Evolutionary conservation across 345 rosid species (phyloP).

Genomic region (Acer campestre): DNA sequence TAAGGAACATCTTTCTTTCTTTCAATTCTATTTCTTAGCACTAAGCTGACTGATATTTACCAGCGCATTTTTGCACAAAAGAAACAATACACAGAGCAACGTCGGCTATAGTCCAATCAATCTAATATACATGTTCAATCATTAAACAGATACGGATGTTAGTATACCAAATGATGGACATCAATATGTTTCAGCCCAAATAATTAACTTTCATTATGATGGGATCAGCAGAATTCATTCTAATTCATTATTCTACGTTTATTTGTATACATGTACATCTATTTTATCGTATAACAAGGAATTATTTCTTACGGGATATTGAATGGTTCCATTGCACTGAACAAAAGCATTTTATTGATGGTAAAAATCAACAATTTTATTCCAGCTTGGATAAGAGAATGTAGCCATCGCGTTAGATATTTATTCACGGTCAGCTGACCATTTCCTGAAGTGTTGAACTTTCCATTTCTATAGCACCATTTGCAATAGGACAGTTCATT

Average conservation of each 20-base stretch:
- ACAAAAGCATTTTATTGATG: background rate
- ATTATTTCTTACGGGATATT: background rate
- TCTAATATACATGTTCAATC: background rate
- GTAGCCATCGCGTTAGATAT: background rate
- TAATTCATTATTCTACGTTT: background rate
- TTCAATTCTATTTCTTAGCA: background rate
- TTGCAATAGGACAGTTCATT: background rate
- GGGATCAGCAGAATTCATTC: background rate
- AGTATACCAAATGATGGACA: background rate
- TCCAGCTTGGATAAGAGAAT: background rate
- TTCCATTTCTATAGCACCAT: background rate
- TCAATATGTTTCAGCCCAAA: background rate
- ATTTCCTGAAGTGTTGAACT: background rate
- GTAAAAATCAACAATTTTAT: background rate
- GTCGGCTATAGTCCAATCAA: background rate
- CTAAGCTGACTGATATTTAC: background rate
- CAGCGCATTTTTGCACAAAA: background rate
- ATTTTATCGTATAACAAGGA: no score
- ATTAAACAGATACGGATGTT: background rate
- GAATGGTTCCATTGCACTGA: background rate
- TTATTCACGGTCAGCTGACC: background rate
- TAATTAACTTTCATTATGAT: background rate
- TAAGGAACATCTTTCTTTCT: background rate
- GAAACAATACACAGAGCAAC: background rate
- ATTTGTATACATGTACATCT: background rate